phyloP scores from a whole-genome alignment of 2,329 filamentous ascomycete genomes.

The Alternaria brassicicola region DNA sequence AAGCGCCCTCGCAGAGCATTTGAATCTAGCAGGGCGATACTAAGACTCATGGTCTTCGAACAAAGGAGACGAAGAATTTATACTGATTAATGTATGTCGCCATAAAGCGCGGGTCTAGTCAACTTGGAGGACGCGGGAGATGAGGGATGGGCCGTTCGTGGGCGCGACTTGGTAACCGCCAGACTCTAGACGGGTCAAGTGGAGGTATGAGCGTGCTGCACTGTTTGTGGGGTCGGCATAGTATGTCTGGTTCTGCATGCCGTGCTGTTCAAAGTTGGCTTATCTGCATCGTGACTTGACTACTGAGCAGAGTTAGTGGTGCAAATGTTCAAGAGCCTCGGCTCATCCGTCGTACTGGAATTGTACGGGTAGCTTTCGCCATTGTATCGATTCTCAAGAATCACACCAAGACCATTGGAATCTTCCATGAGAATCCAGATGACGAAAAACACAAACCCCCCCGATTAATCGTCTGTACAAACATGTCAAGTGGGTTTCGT shows the following conservation, averaged over 20 bases:
- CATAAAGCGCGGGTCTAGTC: conserved; percentile 52
- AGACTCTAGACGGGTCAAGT: conserved; percentile 57
- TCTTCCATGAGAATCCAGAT: conserved; percentile 62
- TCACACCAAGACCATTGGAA: conserved; percentile 61
- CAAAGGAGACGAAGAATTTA: background rate
- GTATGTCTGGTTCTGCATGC: conserved; percentile 51
- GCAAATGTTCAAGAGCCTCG: conserved; percentile 59
- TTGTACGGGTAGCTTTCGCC: conserved; percentile 58
- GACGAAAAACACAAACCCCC: conserved; percentile 47
- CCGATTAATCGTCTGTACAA: background rate
- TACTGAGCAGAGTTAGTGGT: too few species aligned
- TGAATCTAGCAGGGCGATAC: background rate
- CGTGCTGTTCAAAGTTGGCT: conserved; percentile 33
- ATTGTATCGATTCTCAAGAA: conserved; percentile 61
- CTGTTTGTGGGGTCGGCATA: conserved; percentile 55
- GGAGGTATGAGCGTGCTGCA: conserved; percentile 55
- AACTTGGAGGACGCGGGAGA: conserved; percentile 56
- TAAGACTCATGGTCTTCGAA: background rate
- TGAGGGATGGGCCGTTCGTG: conserved; percentile 52
- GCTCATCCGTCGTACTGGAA: conserved; percentile 56
- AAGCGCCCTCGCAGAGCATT: background rate
- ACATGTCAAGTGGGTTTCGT: background rate
- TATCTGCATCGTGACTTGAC: rapidly evolving
- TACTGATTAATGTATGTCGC: background rate
- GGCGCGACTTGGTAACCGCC: conserved; percentile 59